Evolutionary conservation across 208 protist species (phyloP).

Genomic region (Leishmania turanica): DNA sequence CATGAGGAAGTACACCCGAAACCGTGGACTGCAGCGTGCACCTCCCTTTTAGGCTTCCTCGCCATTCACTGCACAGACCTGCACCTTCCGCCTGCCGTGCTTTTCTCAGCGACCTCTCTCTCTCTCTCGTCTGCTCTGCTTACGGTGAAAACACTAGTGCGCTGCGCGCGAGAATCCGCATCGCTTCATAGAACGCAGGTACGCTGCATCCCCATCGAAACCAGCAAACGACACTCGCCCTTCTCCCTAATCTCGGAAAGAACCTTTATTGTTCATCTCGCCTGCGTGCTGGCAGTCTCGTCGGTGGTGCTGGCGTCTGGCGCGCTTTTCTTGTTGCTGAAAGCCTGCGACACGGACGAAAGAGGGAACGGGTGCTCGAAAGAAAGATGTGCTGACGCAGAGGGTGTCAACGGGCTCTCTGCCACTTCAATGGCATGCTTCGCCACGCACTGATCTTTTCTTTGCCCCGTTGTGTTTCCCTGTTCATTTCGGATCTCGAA

Average conservation of each 20-base stretch:
- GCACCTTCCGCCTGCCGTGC: neutral
- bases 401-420: too few species aligned
- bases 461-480: too few species aligned
- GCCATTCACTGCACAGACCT: neutral
- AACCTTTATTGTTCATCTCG: neutral
- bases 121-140: neutral
- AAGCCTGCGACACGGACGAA: neutral
- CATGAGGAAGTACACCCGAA: neutral
- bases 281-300: slow-evolving; percentile 11
- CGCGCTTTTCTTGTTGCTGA: neutral
- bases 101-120: neutral
- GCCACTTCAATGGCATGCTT: neutral
- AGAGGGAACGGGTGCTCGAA: neutral
- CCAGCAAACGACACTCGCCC: neutral
- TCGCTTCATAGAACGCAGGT: neutral
- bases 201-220: neutral
- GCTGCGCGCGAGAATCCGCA: neutral
- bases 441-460: neutral
- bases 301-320: neutral
- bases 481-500: neutral
- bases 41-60: neutral
- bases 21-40: neutral
- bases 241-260: neutral
- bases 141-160: neutral
- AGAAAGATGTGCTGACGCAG: too few species aligned